These are phyloP conservation scores for Lignosus rhinocerotis DNA, from an alignment of 1,284 basidiomycete genomes.

Conservation along the genomic window DNA sequence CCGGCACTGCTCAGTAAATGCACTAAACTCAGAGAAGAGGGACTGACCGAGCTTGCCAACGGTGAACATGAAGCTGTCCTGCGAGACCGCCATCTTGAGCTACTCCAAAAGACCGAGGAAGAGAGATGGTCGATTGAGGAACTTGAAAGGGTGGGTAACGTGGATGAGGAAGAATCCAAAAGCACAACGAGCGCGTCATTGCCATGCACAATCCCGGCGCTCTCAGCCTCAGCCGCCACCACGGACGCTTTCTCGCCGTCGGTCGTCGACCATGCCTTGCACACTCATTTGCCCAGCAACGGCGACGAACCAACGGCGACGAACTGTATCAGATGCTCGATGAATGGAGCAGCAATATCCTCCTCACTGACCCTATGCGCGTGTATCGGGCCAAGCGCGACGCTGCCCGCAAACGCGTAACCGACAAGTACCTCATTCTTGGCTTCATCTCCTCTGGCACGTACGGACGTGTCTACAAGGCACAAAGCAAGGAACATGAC, in stretches of 20 bases:
- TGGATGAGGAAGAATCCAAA: neutral
- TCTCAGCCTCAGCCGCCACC: neutral
- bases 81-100: slow-evolving; percentile 32
- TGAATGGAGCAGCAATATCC: slow-evolving; percentile 21
- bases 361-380: slow-evolving; percentile 68
- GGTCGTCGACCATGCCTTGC: neutral
- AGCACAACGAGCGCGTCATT: neutral
- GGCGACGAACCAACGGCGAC: neutral
- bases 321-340: slow-evolving; percentile 12
- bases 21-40: neutral
- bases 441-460: slow-evolving; percentile 99
- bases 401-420: slow-evolving; percentile 62
- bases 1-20: neutral
- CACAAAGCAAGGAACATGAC: slow-evolving; percentile 71
- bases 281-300: neutral
- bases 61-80: slow-evolving; percentile 66
- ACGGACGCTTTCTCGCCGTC: neutral
- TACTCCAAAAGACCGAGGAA: neutral
- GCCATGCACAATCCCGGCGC: neutral
- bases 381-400: slow-evolving; percentile 83
- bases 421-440: slow-evolving; percentile 86
- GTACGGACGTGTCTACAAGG: slow-evolving; percentile 98
- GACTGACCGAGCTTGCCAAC: slow-evolving; percentile 69
- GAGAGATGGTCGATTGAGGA: neutral
- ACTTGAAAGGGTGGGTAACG: neutral